phyloP scores from a whole-genome alignment of 768 basidiomycete species.

The Sutorius australiensis region DNA sequence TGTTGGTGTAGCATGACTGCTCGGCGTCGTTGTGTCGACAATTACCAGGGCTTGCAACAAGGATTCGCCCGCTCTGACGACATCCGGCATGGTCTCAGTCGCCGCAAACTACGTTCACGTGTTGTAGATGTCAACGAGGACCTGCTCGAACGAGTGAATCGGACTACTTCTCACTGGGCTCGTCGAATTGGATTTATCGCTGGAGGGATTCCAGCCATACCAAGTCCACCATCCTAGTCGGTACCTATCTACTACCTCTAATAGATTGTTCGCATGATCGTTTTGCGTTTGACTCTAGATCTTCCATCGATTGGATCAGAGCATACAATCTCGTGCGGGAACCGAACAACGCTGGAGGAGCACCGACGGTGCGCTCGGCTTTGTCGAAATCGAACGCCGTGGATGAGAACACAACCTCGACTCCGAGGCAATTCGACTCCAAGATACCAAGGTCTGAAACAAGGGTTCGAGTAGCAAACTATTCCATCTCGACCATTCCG shows the following conservation, averaged over 20 bases:
- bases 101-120: slow-evolving; percentile 27
- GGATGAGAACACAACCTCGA: no score
- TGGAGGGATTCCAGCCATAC: slow-evolving; percentile 11
- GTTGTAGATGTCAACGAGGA: slow-evolving; percentile 19
- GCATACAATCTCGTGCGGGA: no score
- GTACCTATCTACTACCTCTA: neutral
- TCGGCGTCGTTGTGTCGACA: neutral
- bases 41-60: no score
- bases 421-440: no score
- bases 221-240: neutral
- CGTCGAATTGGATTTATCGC: slow-evolving; percentile 18
- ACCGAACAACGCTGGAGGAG: no score
- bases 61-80: slow-evolving; percentile 13
- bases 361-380: no score
- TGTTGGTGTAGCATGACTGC: neutral
- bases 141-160: slow-evolving; percentile 5
- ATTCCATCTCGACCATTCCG: no score
- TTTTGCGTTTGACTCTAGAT: neutral
- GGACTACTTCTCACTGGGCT: slow-evolving; percentile 20
- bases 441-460: no score
- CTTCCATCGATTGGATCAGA: no score
- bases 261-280: neutral
- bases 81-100: slow-evolving; percentile 5
- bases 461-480: no score
- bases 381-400: no score